Base-by-base conservation (phyloP, 1,284 basidiomycete genomes). In the Ustilago trichophora region DNA sequence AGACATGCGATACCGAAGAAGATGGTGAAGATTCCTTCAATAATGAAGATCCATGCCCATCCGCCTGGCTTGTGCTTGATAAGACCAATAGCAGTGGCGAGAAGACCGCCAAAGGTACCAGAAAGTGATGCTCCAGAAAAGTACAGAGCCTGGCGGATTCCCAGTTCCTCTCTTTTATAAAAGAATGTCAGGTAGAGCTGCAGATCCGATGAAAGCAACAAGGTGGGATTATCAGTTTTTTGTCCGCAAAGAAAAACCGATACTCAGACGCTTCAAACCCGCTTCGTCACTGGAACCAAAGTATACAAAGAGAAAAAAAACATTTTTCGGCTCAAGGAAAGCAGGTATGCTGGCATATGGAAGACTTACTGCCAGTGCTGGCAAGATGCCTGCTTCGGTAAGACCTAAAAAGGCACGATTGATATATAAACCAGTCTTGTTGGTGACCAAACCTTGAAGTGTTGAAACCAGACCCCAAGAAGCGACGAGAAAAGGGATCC, bases 111-210 rank as follows among this genome's bases (percentile, higher is more conserved):
- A 34, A 80, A 76, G 10, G 73, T 70, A 10, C 76, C 76, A 2
- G 71, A 65, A 1, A 80, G 58, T 3, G 73, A 52, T 3, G 76
- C 74, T 21, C 76, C 76, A 9, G 72, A 64, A 38, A 80, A 80
- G 63, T 75, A 78, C 34, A 80, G 54, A 2, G 75, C 73, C 38
- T 78, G 76, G 9, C 77, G 67, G 4, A 78, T 45, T 19, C 75
- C 70, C 18, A 78, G 53, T 31, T 80, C 76, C 16, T 65, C 47
- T 12, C 73, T 73, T 34, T 62, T 70, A 66, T 78, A 80, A 45
- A 80, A 78, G 37, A 73, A 75, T 13, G 76, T 75, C 19, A 78
- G 41, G 46, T 75, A 78, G 1, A 80, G 63, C n/a, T n/a, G n/a
- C n/a, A n/a, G n/a, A n/a, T n/a, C n/a, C n/a, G n/a, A n/a, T n/a